phyloP scores from a whole-genome alignment of 2,329 filamentous ascomycete genomes.

The Arthrinium phaeospermum region DNA sequence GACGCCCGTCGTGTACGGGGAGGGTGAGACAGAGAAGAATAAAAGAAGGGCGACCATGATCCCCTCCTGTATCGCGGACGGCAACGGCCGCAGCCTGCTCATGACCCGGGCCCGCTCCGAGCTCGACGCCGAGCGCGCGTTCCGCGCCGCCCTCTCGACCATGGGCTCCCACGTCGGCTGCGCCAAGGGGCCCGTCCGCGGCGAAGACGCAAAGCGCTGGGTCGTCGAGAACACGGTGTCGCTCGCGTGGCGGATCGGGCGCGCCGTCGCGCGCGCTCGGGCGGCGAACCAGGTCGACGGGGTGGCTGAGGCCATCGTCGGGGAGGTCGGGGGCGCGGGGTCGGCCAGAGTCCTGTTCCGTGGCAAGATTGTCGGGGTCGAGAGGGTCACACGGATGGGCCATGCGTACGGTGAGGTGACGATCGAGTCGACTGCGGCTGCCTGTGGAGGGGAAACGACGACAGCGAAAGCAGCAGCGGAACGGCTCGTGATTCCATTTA shows the following conservation, averaged over 20 bases:
- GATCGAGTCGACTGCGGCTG: slow-evolving; percentile 54
- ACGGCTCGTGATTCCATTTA: slow-evolving; percentile 1
- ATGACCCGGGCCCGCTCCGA: slow-evolving; percentile 57
- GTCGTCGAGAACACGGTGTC: slow-evolving; percentile 59
- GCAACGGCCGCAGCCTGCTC: slow-evolving; percentile 42
- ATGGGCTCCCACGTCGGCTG: slow-evolving; percentile 60
- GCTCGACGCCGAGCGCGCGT: slow-evolving; percentile 52
- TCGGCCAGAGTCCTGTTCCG: slow-evolving; percentile 64
- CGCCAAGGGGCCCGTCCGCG: slow-evolving; percentile 55
- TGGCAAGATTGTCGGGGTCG: slow-evolving; percentile 69
- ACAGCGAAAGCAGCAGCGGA: slow-evolving; percentile 21
- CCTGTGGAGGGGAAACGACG: slow-evolving; percentile 29
- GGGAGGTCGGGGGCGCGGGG: slow-evolving; percentile 59
- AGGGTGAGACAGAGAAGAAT: too few relatives aligned
- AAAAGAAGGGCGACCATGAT: slow-evolving; percentile 47
- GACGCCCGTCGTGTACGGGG: slow-evolving; percentile 47
- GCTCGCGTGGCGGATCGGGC: slow-evolving; percentile 63
- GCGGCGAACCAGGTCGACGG: slow-evolving; percentile 56
- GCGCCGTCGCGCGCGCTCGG: slow-evolving; percentile 60
- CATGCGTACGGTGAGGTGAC: slow-evolving; percentile 65
- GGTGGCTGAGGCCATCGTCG: slow-evolving; percentile 63
- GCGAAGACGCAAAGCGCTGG: slow-evolving; percentile 55
- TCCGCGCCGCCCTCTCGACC: slow-evolving; percentile 56
- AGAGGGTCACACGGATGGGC: slow-evolving; percentile 60
- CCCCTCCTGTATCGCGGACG: slow-evolving; percentile 55